Evolutionary conservation across 768 basidiomycete genomes (phyloP).

Genomic region (Filobasidium floriforme): DNA sequence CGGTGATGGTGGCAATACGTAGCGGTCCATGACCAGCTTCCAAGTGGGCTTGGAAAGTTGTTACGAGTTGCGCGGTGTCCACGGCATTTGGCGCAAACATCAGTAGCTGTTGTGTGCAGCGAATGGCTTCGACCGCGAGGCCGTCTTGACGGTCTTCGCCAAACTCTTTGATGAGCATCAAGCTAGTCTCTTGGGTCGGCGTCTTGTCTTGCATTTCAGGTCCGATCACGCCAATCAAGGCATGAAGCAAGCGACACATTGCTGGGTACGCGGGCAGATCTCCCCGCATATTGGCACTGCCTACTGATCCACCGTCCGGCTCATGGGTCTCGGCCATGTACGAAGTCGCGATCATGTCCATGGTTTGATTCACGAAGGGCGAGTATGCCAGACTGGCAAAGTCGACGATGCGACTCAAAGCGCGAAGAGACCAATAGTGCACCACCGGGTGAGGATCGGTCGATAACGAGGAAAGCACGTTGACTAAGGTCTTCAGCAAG

Average conservation of each 20-base stretch:
- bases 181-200: conserved; percentile 54
- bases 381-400: conserved; percentile 86
- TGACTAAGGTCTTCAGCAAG: conserved; percentile 87
- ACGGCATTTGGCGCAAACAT: conserved; percentile 88
- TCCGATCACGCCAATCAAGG: conserved; percentile 84
- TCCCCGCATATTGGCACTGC: conserved; percentile 75
- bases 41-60: conserved; percentile 68
- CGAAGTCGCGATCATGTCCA: conserved; percentile 82
- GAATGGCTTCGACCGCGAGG: conserved; percentile 85
- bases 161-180: conserved; percentile 79
- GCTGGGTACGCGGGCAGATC: conserved; percentile 88
- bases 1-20: conserved; percentile 90
- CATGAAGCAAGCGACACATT: conserved; percentile 84
- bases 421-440: conserved; percentile 84
- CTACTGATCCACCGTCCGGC: conserved; percentile 75
- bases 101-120: conserved; percentile 90
- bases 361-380: conserved; percentile 75
- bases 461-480: conserved; percentile 86
- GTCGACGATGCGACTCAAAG: conserved; percentile 77
- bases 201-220: conserved; percentile 77
- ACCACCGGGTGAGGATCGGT: conserved; percentile 95
- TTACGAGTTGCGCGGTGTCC: conserved; percentile 69
- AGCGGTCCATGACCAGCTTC: conserved; percentile 72
- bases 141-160: conserved; percentile 77
- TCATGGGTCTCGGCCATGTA: conserved; percentile 88